phyloP scores from a whole-genome alignment of 2,329 filamentous ascomycete species.

The Cladosporium velox region DNA sequence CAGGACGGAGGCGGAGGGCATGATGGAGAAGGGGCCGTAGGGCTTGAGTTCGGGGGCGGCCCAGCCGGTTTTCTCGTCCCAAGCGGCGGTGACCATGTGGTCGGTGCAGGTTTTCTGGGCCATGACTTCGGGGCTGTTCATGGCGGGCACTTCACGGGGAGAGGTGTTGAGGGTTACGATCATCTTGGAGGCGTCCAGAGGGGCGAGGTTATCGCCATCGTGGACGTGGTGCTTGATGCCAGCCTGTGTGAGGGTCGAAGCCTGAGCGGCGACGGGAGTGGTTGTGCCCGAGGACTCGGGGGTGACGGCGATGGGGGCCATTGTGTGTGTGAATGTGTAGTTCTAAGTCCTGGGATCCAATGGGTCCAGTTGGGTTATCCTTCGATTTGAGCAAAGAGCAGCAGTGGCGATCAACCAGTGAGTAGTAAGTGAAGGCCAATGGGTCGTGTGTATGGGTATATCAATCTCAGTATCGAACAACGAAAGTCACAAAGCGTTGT shows the following conservation, averaged over 20 bases:
- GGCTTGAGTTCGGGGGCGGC: constrained; percentile 69
- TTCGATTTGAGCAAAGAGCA: not conserved
- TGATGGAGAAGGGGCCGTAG: constrained; percentile 73
- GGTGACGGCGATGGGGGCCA: constrained; percentile 38
- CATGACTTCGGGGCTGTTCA: constrained; percentile 41
- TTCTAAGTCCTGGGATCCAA: not conserved
- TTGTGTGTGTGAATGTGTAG: constrained; percentile 21
- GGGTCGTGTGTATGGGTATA: not conserved
- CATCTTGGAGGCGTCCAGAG: constrained; percentile 49
- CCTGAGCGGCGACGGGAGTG: constrained; percentile 38
- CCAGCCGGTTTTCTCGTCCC: constrained; percentile 69
- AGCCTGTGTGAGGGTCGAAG: constrained; percentile 39
- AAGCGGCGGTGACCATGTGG: constrained; percentile 79
- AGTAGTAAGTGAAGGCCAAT: not conserved
- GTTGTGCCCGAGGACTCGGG: constrained; percentile 40
- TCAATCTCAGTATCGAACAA: not conserved
- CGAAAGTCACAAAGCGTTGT: not conserved
- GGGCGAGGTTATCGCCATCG: constrained; percentile 33
- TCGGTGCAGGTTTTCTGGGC: constrained; percentile 62
- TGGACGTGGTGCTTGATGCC: constrained; percentile 40
- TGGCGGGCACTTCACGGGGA: constrained; percentile 46
- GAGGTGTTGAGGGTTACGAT: constrained; percentile 43
- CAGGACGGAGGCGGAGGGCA: constrained; percentile 76
- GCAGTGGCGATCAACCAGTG: not conserved
- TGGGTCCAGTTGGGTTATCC: not conserved